These are phyloP conservation scores for Nothophaeocryptopus gaeumannii DNA, from an alignment of 2,329 filamentous ascomycete species.

Conservation along the genomic window DNA sequence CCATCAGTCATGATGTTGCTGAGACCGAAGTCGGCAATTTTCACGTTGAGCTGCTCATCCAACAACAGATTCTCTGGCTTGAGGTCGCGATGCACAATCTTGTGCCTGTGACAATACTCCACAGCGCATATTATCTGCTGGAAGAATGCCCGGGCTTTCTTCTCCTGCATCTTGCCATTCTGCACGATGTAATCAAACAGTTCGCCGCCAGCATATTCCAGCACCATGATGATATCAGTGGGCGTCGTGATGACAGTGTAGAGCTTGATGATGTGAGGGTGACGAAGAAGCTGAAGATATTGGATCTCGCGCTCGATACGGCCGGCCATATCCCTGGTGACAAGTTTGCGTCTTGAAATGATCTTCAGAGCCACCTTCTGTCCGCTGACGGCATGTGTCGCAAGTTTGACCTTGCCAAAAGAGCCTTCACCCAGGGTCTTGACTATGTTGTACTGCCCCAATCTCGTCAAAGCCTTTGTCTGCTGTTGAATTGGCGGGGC, in stretches of 20 bases:
- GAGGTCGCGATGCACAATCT: slow-evolving; percentile 95
- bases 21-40: slow-evolving; percentile 97
- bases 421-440: slow-evolving; percentile 92
- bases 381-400: slow-evolving; percentile 84
- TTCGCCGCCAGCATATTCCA: slow-evolving; percentile 95
- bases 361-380: slow-evolving; percentile 98
- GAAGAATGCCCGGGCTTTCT: slow-evolving; percentile 94
- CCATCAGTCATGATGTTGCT: slow-evolving; percentile 99
- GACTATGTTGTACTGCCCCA: slow-evolving; percentile 88
- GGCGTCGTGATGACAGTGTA: slow-evolving; percentile 94
- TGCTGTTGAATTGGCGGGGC: slow-evolving; percentile 29
- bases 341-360: slow-evolving; percentile 91
- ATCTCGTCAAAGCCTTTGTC: slow-evolving; percentile 50
- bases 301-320: slow-evolving; percentile 97
- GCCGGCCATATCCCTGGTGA: slow-evolving; percentile 96
- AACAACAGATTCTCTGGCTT: slow-evolving; percentile 96
- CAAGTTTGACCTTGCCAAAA: slow-evolving; percentile 98
- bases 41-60: slow-evolving; percentile 94
- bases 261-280: slow-evolving; percentile 99
- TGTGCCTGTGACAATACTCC: slow-evolving; percentile 97
- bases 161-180: slow-evolving; percentile 85
- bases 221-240: slow-evolving; percentile 96
- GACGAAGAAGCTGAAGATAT: slow-evolving; percentile 89
- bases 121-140: slow-evolving; percentile 99
- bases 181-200: slow-evolving; percentile 98